Evolutionary conservation across 306 rosid genomes (phyloP), one percentile per base, ranked within the genome.

Genomic region (Ammopiptanthus mongolicus): DNA sequence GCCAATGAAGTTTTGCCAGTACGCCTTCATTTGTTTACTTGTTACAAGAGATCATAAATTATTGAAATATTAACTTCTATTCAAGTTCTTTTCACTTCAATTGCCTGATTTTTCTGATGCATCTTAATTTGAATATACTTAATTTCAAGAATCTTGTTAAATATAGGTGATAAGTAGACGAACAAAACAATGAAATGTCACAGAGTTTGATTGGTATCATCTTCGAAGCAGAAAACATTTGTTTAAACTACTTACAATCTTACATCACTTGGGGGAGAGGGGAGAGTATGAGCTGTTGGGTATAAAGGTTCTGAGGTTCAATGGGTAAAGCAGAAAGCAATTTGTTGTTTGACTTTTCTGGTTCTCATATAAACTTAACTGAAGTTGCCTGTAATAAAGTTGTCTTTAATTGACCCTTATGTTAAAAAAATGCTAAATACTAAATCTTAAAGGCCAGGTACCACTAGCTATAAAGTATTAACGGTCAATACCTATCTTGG

Each of bases 1-100:
- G 96, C 97, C 78, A 90, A 91, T 78, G 97, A 91, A 86, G 97
- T 94, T 44, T 86, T 94, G 76, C 96, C 98, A 6, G 98, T 91
- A 90, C 31, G 91, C 77, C 68, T 80, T 41, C 17, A 41, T 56
- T 55, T 79, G 42, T 56, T 72, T 76, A 63, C 78, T 62, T 72
- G 44, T 69, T 78, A 73, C 66, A 23, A 33, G 75, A 67, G 28
- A 37, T 65, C 41, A 14, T 44, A 18, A 13, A 65, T 34, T 48
- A 21, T 73, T 41, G 37, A 31, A 77, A 36, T 57, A 50, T 73
- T 65, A 39, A 41, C 53, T 64, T 76, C 41, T 57, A 42, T 81
- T 66, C 60, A 68, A 52, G 63, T 53, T 39, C 50, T 84, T 48
- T 61, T 14, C 69, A 25, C 73, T 58, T 51, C 37, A 51, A 41